Evolutionary conservation across 2,329 filamentous ascomycete species (phyloP).

Genomic region (Magnaporthiopsis rhizophila): DNA sequence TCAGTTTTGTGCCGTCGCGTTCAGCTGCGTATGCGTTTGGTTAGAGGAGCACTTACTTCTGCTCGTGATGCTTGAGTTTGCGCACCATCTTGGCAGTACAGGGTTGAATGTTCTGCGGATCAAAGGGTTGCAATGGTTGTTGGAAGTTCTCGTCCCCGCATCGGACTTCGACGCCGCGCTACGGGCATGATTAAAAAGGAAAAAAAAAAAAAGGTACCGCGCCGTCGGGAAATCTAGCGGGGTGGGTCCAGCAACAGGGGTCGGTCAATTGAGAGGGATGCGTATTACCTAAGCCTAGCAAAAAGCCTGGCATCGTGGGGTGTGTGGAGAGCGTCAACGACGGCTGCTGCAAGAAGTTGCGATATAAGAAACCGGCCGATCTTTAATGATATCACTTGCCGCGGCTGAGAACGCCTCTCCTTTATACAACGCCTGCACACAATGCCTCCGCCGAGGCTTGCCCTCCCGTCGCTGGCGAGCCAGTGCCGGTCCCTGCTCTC

Average conservation of each 20-base stretch:
- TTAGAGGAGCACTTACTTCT: no score
- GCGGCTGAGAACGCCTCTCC: background rate
- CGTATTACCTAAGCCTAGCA: slow-evolving; percentile 1
- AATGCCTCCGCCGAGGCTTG: slow-evolving; percentile 14
- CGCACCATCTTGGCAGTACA: slow-evolving; percentile 65
- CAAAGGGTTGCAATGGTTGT: background rate
- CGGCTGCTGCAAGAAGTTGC: no score
- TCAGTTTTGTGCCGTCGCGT: slow-evolving; percentile 5
- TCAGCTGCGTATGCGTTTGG: no score
- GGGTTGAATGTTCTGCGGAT: background rate
- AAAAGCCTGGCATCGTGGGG: background rate
- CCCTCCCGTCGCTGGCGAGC: slow-evolving; percentile 6
- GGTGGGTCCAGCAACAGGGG: background rate
- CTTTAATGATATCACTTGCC: background rate
- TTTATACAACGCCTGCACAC: background rate
- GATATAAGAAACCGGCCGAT: background rate
- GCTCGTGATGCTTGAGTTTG: slow-evolving; percentile 94
- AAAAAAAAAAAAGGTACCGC: background rate
- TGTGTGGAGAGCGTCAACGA: background rate
- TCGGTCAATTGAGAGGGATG: background rate
- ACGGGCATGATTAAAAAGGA: background rate
- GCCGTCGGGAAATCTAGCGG: background rate
- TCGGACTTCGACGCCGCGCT: background rate
- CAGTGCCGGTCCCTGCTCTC: slow-evolving; percentile 10
- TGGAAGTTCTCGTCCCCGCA: background rate